Base-by-base conservation (phyloP, 805 yeast species). In the Wickerhamiella australiensis region DNA sequence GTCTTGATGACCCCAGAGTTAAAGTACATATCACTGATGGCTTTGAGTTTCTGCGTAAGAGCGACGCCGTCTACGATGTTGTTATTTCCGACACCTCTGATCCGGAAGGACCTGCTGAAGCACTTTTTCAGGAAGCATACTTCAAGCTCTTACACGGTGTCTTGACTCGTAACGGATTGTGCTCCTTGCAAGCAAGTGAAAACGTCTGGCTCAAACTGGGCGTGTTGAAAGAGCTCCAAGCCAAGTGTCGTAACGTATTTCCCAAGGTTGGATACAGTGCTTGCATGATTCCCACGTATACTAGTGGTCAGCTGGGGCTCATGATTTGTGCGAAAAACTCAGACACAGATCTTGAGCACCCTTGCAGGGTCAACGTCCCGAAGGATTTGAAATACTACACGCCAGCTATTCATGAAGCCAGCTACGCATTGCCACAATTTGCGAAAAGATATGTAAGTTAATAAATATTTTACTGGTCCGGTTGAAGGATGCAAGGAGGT, bases 251-350 rank as follows among this genome's bases (percentile, higher is more conserved):
- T 56, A 77, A 78, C 55, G 86, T 90, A 42, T 90, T 90, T 80
- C 94, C 96, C 43, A 83, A 78, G 49, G 96, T 82, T 38, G 92
- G 83, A 64, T 88, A 87, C 65, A 87, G 94, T 29, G 84, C 85
- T 71, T 82, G 94, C 52, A 78, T 92, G 63, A 86, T 88, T 58
- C 98, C 98, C 63, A 88, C 97, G 52, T 90, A 90, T 64, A 95
- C 98, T 56, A 80, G 95, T 17, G 98, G 98, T 56, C 94, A 87
- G 66, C 82, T 90, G 62, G 98, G 97, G n/a, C 85, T 92, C 70
- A 85, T 90, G 95, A 88, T 90, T 53, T 88, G 96, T 67, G 76
- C 82, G 55, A 90, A 87, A 72, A 82, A 84, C 62, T 64, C 76
- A 13, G 58, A 66, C 22, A 79, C 80, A 46, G 71, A 81, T 55